These are phyloP conservation scores for Blakeslea trispora DNA, from an alignment of 371 early-diverging fungal genomes.

Conservation along the genomic window DNA sequence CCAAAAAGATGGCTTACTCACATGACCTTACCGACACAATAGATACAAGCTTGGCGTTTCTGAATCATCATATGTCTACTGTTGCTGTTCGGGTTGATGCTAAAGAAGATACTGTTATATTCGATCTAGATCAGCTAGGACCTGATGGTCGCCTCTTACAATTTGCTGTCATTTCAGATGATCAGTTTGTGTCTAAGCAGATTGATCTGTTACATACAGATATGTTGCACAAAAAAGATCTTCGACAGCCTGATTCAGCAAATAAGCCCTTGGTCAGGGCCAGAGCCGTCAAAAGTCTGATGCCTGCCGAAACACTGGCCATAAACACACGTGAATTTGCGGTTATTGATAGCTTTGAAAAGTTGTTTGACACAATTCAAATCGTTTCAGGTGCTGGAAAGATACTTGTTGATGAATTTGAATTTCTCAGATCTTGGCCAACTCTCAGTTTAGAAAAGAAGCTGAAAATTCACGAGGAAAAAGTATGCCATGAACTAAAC, in stretches of 20 bases:
- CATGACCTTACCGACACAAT: neutral
- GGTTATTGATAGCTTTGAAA: conserved; percentile 39
- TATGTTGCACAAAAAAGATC: conserved; percentile 8
- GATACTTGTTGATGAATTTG: conserved; percentile 9
- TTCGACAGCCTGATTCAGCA: conserved; percentile 19
- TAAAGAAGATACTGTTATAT: conserved; percentile 19
- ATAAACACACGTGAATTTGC: conserved; percentile 39
- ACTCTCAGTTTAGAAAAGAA: conserved; percentile 19
- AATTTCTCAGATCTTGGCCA: conserved; percentile 35
- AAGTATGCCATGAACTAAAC: conserved; percentile 57
- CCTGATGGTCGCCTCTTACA: conserved; percentile 34
- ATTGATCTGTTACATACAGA: conserved; percentile 4
- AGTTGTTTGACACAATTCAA: conserved; percentile 31
- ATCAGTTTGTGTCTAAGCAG: conserved; percentile 29
- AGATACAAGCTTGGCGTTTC: conserved; percentile 22
- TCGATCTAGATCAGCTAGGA: conserved; percentile 30
- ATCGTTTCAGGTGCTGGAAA: conserved; percentile 2
- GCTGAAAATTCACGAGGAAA: conserved; percentile 28
- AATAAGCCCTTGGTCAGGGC: conserved; percentile 26
- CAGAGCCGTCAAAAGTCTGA: conserved; percentile 23
- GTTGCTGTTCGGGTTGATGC: conserved; percentile 13
- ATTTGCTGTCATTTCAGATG: conserved; percentile 28
- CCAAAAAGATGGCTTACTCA: neutral
- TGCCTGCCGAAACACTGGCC: conserved; percentile 13
- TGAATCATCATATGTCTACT: conserved; percentile 28